Evolutionary conservation across 768 basidiomycete species (phyloP), one percentile per base, ranked within the genome.

Genomic region (Mycena metata): DNA sequence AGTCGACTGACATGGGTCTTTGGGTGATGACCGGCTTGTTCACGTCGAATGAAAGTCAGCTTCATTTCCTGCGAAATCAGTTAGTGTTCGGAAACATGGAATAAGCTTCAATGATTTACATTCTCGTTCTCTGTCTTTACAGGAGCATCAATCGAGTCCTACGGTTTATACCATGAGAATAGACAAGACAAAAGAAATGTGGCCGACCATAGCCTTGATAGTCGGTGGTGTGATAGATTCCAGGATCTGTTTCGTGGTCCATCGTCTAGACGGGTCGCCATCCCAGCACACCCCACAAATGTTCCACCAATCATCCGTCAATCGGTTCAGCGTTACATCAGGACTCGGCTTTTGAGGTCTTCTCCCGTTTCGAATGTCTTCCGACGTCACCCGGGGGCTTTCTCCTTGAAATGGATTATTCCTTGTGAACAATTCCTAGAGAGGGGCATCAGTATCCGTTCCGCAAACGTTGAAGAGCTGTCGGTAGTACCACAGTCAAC

Each of bases 1-100:
- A 26, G 23, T 30, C 42, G 6, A 57, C 56, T 57, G 24, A 43
- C 56, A 41, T 43, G 56, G 42, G 56, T 3, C 16, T 11, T 17
- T 5, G 10, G 16, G 42, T 19, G 41, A 16, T 57, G 26, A 43
- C 42, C 56, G 16, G 5, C 56, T 19, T n/a, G 3, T 16, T 36
- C 51, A 35, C 36, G 19, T 16, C 24, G 56, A 43, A 57, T 43
- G 56, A 57, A 57, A 26, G 41, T 43, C 23, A 57, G 41, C 9
- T 30, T 57, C 16, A 57, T 57, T 42, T n/a, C n/a, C 56, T 57
- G 41, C 16, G 56, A 17, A 19, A 16, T 30, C 13, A 45, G 41
- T 57, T 57, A 57, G 24, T 36, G 51, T 17, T n/a, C 17, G 24
- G 16, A 57, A 43, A 43, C 13, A n/a, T 45, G 16, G 17, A 57